Evolutionary conservation across 352 stramenopile species (phyloP), one percentile per base, ranked within the genome.

Genomic region (Globisporangium perplexum): DNA sequence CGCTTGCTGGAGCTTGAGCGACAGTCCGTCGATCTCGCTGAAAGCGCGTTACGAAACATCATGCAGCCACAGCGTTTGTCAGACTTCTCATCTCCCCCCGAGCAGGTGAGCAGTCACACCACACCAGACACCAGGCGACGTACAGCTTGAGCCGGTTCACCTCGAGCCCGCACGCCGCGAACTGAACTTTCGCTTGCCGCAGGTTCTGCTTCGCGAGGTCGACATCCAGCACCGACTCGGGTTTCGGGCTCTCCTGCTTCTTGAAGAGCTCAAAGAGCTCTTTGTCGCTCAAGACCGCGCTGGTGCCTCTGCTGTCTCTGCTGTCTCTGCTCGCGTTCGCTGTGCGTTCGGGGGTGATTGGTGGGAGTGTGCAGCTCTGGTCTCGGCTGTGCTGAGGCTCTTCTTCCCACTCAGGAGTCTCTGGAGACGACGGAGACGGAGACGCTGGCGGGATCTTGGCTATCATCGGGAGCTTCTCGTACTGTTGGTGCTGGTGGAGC

Each of bases 121-220:
- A 45, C 18, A 26, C 14, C 18, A 20, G n/a, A 44, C 18, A 23
- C 12, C 44, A 20, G n/a, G n/a, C 18, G 6, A 80, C 72, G 47
- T 71, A 88, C 76, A 77, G 31, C 65, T 90, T 90, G 33, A 74
- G 51, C 28, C 66, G 59, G 60, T 87, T 90, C 24, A 90, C 62
- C 22, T 77, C 64, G n/a, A 74, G 63, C 10, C 61, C 71, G 24
- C 72, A 58, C 3, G 61, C 46, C 11, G 65, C 48, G 20, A 63
- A 59, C 43, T 71, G 52, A 1, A 54, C 17, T 28, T 83, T 87
- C 6, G 72, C 72, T 28, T 66, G 57, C 22, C 69, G 66, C 17
- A 88, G 62, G 39, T 87, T 90, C 39, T 68, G 63, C 51, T 88
- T 88, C 38, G 79, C 69, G 43, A 76, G 61, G 3, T 88, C 76